phyloP scores from a whole-genome alignment of 768 basidiomycete genomes.

The Leccinum obscurum region DNA sequence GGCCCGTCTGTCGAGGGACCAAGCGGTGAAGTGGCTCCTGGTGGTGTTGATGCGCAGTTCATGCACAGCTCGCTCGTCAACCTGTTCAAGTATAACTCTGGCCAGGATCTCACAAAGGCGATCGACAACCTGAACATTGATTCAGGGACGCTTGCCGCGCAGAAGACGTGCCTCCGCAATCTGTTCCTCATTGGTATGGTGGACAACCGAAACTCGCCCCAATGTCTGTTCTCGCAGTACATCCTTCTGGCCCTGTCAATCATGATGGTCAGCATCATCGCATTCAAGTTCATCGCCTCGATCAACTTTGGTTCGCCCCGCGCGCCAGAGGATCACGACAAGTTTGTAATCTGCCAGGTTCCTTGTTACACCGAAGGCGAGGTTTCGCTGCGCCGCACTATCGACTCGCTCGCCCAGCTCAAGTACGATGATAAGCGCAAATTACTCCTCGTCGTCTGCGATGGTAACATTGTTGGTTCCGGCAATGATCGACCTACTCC shows the following conservation, averaged over 20 bases:
- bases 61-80: slow-evolving; percentile 66
- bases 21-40: slow-evolving; percentile 43
- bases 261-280: too few species aligned
- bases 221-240: slow-evolving; percentile 88
- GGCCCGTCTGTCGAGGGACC: slow-evolving; percentile 57
- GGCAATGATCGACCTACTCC: slow-evolving; percentile 97
- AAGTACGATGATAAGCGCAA: slow-evolving; percentile 99
- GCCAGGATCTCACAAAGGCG: slow-evolving; percentile 80
- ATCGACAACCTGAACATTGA: slow-evolving; percentile 66
- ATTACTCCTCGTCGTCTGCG: slow-evolving; percentile 88
- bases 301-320: slow-evolving; percentile 79
- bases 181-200: slow-evolving; percentile 89
- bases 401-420: slow-evolving; percentile 90
- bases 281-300: too few species aligned
- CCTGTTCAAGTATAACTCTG: slow-evolving; percentile 76
- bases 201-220: slow-evolving; percentile 87
- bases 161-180: slow-evolving; percentile 90
- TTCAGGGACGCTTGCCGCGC: slow-evolving; percentile 57
- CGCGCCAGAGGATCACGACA: slow-evolving; percentile 93
- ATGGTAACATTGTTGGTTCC: slow-evolving; percentile 97
- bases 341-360: slow-evolving; percentile 96
- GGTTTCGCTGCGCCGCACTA: slow-evolving; percentile 77
- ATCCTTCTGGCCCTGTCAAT: slow-evolving; percentile 87
- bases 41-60: slow-evolving; percentile 53
- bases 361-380: slow-evolving; percentile 99